A percentile compares a stretch with the other conserved stretches of the same genome.
These are phyloP conservation scores for Eucalyptus polybractea DNA, from an alignment of 345 rosid species.

Conservation along the genomic window DNA sequence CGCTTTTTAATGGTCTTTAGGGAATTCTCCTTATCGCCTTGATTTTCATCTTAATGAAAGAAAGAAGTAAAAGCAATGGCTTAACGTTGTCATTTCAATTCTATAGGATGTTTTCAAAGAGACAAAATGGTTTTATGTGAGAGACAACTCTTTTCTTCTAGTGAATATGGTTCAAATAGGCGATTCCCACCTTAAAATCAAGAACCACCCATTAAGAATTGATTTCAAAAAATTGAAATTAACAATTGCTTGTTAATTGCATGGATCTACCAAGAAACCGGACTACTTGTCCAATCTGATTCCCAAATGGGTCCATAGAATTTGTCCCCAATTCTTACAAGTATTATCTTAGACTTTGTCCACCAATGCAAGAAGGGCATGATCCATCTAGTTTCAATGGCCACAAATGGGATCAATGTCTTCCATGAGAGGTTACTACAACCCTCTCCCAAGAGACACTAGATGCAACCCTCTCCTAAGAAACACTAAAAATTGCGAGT, in stretches of 20 bases:
- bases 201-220: fast-evolving
- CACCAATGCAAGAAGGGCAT: too few relatives aligned
- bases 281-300: fast-evolving
- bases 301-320: too few relatives aligned
- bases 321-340: too few relatives aligned
- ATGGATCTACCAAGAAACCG: fast-evolving
- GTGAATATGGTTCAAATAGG: fast-evolving
- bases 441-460: too few relatives aligned
- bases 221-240: fast-evolving
- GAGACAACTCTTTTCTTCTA: not conserved
- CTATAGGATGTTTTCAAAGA: not conserved
- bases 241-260: fast-evolving
- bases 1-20: not conserved
- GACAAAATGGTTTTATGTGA: not conserved
- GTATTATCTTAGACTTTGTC: too few relatives aligned
- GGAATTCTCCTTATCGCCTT: not conserved
- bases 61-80: not conserved
- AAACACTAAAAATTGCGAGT: too few relatives aligned
- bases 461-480: too few relatives aligned
- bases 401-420: too few relatives aligned
- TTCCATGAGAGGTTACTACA: too few relatives aligned
- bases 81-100: not conserved
- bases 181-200: fast-evolving
- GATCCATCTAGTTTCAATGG: too few relatives aligned
- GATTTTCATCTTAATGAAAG: not conserved